Base-by-base conservation (phyloP, 202 grass and related monocot species). In the Carex sylvatica region DNA sequence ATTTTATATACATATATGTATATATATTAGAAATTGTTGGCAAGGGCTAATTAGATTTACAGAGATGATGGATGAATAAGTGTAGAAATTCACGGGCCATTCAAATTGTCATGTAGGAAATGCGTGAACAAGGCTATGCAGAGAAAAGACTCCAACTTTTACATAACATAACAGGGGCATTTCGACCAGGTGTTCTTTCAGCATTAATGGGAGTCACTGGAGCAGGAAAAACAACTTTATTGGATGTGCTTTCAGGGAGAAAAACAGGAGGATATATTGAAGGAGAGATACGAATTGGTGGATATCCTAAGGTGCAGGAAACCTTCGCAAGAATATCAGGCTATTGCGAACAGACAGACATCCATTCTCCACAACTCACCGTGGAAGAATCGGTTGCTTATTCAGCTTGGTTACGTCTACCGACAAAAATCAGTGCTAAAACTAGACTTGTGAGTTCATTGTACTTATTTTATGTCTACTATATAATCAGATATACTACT, bases 251-350 rank as follows among this genome's bases (percentile, higher is more conserved):
- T 84, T 61, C 90, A 52, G 90, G 92, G 30, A 94, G 94, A 42
- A 97, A 97, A 88, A 97, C 90, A 16, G 88, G 91, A 0, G 91
- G 94, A 74, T 54, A 81, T 53, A 87, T 92, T 15, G 87, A 97
- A 91, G 94, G 91, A 83, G 85, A 92, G 10, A 92, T 97, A 83
- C 88, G 74, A 85, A 88, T 97, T 74, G 91, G 87, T 55, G 94
- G 92, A 40, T 93, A 91, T 88, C 86, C 94, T 64, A 94, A 97
- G 83, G 40, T 89, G 12, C 92, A 97, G 26, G 3, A 92, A 81
- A 94, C 92, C 3, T 97, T 94, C 84, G 83, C 92, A 30, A 92
- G 94, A 76, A 92, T 97, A 88, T 97, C 92, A 83, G 94, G 88
- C 53, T 97, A 94, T 9, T 97, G 94, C 38, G 92, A 97, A 86